phyloP scores from a whole-genome alignment of 352 stramenopile species.

The Globisporangium parvum region DNA sequence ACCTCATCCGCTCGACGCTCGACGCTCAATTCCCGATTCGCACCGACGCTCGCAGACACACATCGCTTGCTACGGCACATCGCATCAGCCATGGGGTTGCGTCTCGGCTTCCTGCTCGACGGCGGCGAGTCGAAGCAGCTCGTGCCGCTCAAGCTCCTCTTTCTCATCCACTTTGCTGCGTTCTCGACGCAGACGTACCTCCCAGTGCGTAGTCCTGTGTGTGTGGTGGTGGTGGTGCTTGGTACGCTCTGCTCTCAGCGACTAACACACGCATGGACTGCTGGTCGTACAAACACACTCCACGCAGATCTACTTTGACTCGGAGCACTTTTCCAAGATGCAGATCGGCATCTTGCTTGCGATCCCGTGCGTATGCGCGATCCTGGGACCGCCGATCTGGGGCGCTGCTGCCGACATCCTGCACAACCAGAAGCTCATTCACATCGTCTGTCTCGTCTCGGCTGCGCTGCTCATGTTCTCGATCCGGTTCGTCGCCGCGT shows the following conservation, averaged over 20 bases:
- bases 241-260: neutral
- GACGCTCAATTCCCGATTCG: no score
- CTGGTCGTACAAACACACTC: neutral
- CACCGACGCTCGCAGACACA: no score
- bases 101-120: conserved; percentile 48
- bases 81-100: conserved; percentile 14
- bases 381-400: conserved; percentile 65
- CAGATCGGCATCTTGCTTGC: conserved; percentile 71
- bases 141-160: conserved; percentile 69
- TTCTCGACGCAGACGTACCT: conserved; percentile 69
- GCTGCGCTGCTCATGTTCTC: conserved; percentile 62
- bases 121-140: conserved; percentile 52
- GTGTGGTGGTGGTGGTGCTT: no score
- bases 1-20: no score
- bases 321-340: conserved; percentile 54
- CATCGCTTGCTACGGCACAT: neutral
- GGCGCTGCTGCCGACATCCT: conserved; percentile 51
- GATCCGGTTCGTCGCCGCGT: conserved; percentile 57
- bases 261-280: neutral
- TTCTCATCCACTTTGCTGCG: conserved; percentile 57
- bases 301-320: conserved; percentile 46
- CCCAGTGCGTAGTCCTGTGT: conserved; percentile 39
- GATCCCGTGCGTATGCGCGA: conserved; percentile 62
- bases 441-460: conserved; percentile 55
- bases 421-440: conserved; percentile 57